These are phyloP conservation scores for Yamadazyma atmosphaerica DNA, from an alignment of 1,139 yeast genomes.

Conservation along the genomic window DNA sequence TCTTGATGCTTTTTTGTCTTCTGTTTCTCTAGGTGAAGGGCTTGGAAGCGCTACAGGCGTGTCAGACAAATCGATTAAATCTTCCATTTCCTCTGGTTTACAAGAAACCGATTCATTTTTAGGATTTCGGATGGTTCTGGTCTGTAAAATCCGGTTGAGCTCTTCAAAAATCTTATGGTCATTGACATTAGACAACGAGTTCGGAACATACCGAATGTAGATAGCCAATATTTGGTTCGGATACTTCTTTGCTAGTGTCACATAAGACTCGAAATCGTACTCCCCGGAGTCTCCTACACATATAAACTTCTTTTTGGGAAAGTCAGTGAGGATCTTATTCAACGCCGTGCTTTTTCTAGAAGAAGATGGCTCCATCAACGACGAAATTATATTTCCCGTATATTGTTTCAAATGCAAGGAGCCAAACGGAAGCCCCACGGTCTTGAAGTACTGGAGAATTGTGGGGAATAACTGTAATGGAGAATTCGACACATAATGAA, in stretches of 20 bases:
- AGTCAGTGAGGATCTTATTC: conserved; percentile 65
- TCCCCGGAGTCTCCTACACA: conserved; percentile 96
- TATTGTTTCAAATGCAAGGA: conserved; percentile 88
- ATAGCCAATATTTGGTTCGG: conserved; percentile 72
- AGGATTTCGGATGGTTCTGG: conserved; percentile 2
- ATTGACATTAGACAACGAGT: conserved; percentile 59
- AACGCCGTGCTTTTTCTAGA: conserved; percentile 74
- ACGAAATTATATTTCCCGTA: conserved; percentile 73
- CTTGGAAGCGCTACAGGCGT: conserved; percentile 11
- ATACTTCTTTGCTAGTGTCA: conserved; percentile 59
- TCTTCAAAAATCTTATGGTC: conserved; percentile 43
- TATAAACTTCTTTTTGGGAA: conserved; percentile 74
- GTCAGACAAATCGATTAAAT: conserved; percentile 39
- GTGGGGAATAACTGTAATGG: conserved; percentile 86
- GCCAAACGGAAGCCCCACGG: conserved; percentile 64
- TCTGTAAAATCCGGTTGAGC: conserved; percentile 18
- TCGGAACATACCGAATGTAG: conserved; percentile 76
- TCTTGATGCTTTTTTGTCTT: conserved; percentile 18
- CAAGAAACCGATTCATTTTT: conserved; percentile 3
- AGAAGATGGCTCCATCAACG: conserved; percentile 83
- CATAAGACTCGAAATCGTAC: conserved; percentile 89
- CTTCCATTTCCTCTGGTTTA: conserved; percentile 19
- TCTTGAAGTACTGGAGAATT: conserved; percentile 57
- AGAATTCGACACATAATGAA: conserved; percentile 92
- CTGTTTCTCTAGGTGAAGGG: conserved; percentile 4